Evolutionary conservation across 257 asterid genomes (phyloP).

Genomic region (Petrea volubilis): DNA sequence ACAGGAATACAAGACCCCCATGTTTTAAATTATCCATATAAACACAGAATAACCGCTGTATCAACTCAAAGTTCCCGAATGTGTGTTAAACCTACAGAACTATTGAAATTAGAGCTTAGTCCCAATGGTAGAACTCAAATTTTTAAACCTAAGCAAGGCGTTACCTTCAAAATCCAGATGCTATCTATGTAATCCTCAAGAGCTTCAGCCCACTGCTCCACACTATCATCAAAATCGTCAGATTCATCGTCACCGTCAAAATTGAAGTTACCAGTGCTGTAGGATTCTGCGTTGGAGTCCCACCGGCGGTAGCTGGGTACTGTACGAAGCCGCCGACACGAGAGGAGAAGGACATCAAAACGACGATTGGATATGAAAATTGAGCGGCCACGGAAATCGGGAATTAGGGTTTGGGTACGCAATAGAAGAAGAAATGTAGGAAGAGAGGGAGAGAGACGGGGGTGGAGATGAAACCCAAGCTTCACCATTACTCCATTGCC

Average conservation of each 20-base stretch:
- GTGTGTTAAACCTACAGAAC: neutral
- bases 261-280: constrained; percentile 29
- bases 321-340: constrained; percentile 25
- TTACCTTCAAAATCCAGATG: constrained; percentile 88
- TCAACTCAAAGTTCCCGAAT: neutral
- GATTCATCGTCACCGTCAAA: constrained; percentile 27
- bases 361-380: constrained; percentile 19
- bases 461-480: constrained; percentile 26
- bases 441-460: neutral
- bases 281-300: constrained; percentile 70
- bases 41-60: neutral
- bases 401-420: neutral
- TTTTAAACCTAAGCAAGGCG: no score
- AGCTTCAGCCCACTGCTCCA: constrained; percentile 50
- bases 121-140: no score
- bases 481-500: constrained; percentile 29
- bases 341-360: constrained; percentile 22
- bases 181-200: constrained; percentile 68
- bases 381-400: constrained; percentile 18
- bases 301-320: constrained; percentile 49
- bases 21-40: neutral
- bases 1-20: neutral
- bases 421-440: constrained; percentile 7
- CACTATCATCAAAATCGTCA: constrained; percentile 26
- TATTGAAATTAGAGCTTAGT: no score